These are phyloP conservation scores for Candida bentonensis DNA, from an alignment of 805 yeast genomes.

Conservation along the genomic window DNA sequence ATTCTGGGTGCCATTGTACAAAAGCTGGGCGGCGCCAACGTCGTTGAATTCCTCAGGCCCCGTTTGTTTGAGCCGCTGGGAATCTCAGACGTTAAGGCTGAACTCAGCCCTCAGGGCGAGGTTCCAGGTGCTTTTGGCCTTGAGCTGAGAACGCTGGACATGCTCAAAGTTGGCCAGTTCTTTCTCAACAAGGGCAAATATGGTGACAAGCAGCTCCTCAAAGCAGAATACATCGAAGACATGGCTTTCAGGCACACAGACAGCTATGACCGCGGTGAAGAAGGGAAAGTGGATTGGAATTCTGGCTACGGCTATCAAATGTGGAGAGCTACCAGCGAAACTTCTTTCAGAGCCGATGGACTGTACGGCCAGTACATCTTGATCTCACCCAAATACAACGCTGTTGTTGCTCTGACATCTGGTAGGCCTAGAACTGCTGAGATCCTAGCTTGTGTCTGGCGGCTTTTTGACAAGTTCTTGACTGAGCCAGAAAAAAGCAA, in stretches of 20 bases:
- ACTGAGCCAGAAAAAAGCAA: no score
- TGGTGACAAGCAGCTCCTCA: conserved; percentile 7
- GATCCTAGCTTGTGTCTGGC: conserved; percentile 4
- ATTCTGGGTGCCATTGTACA: conserved; percentile 8
- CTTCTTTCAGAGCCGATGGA: conserved; percentile 8
- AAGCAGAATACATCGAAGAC: conserved; percentile 5
- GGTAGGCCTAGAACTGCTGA: conserved; percentile 3
- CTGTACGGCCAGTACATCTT: conserved; percentile 7
- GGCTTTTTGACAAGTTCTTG: background rate
- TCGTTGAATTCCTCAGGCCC: conserved; percentile 6
- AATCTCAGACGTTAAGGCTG: conserved; percentile 5
- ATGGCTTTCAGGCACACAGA: conserved; percentile 4
- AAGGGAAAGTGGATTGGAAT: conserved; percentile 2
- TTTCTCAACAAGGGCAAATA: conserved; percentile 6
- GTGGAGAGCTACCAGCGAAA: conserved; percentile 5
- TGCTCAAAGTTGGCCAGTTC: conserved; percentile 8
- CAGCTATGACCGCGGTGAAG: background rate
- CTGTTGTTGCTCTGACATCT: conserved; percentile 7
- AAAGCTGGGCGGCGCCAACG: conserved; percentile 5
- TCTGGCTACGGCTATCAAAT: conserved; percentile 8
- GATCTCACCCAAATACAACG: conserved; percentile 5
- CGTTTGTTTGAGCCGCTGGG: conserved; percentile 9
- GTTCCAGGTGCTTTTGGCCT: conserved; percentile 7
- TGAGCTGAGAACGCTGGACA: conserved; percentile 7
- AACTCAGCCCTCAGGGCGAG: conserved; percentile 2